phyloP scores from a whole-genome alignment of 164 flowering plant species.

The Echeveria elegans region DNA sequence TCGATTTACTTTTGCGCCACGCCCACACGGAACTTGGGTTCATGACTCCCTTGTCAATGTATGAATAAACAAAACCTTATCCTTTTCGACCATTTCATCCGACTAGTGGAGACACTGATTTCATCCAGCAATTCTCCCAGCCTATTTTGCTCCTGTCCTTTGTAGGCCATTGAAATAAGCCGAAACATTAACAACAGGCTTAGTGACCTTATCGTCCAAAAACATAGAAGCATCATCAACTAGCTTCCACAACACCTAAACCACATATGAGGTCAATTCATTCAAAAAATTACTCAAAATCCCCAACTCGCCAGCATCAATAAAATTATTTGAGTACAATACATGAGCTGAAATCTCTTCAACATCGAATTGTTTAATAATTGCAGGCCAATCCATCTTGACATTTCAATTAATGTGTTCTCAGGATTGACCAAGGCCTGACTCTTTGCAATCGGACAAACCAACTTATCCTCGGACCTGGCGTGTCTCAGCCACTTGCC shows the following conservation, averaged over 20 bases:
- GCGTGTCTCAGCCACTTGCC: no score
- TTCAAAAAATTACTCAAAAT: neutral
- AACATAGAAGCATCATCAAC: constrained; percentile 96
- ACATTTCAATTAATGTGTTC: constrained; percentile 71
- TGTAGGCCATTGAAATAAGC: constrained; percentile 96
- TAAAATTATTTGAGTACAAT: neutral
- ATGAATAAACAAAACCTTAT: no score
- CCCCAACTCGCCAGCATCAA: neutral
- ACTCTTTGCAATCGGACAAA: constrained; percentile 89
- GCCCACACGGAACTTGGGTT: no score
- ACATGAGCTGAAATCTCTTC: constrained; percentile 80
- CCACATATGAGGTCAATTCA: neutral
- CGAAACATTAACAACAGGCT: constrained; percentile 94
- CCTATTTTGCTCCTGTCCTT: constrained; percentile 92
- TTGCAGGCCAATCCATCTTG: constrained; percentile 66
- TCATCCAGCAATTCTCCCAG: constrained; percentile 95
- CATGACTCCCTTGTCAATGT: no score
- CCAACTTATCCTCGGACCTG: constrained; percentile 59
- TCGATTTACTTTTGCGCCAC: no score
- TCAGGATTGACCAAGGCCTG: constrained; percentile 78
- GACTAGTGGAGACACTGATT: no score
- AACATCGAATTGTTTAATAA: constrained; percentile 64
- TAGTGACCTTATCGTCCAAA: constrained; percentile 78
- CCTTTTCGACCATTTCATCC: no score
- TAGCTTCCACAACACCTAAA: constrained; percentile 87